A percentile compares a stretch with the other conserved stretches of the same genome.
Conservation (phyloP, 257 asterid species). For the Henckelia pumila region DNA sequence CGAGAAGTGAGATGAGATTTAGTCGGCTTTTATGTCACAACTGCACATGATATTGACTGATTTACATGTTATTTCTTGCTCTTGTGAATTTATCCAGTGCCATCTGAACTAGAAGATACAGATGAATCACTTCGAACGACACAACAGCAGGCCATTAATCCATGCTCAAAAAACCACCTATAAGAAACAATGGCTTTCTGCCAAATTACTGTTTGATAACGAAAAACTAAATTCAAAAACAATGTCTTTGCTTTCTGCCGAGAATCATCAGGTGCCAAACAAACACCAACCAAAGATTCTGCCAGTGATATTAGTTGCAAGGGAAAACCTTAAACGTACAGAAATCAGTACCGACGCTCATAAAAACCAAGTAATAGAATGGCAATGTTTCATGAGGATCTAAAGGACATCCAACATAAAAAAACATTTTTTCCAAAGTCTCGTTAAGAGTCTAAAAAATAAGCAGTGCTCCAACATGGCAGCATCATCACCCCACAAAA, state of each 20-base stretch:
- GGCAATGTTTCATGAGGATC: neutral
- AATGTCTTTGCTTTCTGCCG: neutral
- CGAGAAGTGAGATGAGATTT: neutral
- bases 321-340: neutral
- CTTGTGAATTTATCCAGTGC: neutral
- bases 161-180: neutral
- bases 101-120: neutral
- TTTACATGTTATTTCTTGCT: neutral
- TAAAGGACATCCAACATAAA: neutral
- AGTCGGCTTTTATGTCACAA: neutral
- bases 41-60: neutral
- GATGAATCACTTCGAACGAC: neutral
- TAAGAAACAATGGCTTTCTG: neutral
- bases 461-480: neutral
- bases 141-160: neutral
- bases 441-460: neutral
- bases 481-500: neutral
- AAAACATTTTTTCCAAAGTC: neutral
- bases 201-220: neutral
- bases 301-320: neutral
- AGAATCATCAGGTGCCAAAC: neutral
- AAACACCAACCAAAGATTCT: neutral
- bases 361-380: neutral
- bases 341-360: neutral
- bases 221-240: neutral